Evolutionary conservation across 2,329 filamentous ascomycete species (phyloP), one percentile per base, ranked within the genome.

Genomic region (Arthrinium phaeospermum): DNA sequence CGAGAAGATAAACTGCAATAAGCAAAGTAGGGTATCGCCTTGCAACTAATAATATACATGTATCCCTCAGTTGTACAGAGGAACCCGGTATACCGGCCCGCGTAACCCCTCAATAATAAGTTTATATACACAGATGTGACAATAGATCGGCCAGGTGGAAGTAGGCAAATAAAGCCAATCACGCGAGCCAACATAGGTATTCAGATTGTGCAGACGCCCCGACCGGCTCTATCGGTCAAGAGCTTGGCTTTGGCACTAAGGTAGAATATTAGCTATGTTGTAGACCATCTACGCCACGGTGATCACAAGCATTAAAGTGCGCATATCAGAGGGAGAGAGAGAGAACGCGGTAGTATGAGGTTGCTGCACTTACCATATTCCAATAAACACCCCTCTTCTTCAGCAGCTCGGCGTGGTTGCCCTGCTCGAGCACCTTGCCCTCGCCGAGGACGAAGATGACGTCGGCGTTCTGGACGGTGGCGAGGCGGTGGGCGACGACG

Each of bases 401-500:
- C 73, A 90, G 73, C 72, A 90, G 76, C 76, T 90, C 88, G 1
- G 72, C 72, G 73, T 90, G 88, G 24, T 78, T 89, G 14, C 88
- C 88, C 78, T 86, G 82, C 79, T 90, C 88, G 14, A 90, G 77
- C 61, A 90, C 82, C 75, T 85, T 87, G 34, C 91, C 90, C 73
- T 91, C 87, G 14, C 92, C 92, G 68, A 96, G 89, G 0, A 96
- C 93, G 76, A 93, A 94, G 57, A 95, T 95, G n/a, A 91, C 84
- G 79, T 96, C 91, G 1, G 93, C 92, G 76, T 95, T 92, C 80
- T 93, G 93, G 27, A 95, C 91, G 16, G 92, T 96, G 0, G 91
- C 91, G 68, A 96, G 84, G 19, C 93, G 86, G 80, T 96, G 94
- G 1, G 94, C 94, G 14, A 96, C 93, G 3, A 93, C 92, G 3